Percentiles rank a stretch among this genome's conserved stretches.
Evolutionary conservation across 2,329 filamentous ascomycete species (phyloP).

Genomic region (Colletotrichum horii): DNA sequence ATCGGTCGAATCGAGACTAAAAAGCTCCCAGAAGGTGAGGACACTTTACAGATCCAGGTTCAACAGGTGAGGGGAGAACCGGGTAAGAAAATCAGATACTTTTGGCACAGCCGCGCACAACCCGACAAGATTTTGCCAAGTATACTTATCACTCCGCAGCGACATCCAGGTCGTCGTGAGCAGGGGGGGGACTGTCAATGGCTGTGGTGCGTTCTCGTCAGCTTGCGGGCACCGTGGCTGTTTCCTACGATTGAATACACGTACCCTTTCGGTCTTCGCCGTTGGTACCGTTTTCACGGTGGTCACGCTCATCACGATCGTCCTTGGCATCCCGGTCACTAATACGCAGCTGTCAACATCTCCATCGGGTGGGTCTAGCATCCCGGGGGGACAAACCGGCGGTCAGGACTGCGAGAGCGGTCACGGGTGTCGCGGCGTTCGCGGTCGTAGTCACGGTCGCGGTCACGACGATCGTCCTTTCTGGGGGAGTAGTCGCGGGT

Average conservation of each 20-base stretch:
- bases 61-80: conserved; percentile 3
- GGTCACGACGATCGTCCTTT: conserved; percentile 85
- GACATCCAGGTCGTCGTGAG: conserved; percentile 94
- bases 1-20: conserved; percentile 23
- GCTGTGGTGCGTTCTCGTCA: conserved; percentile 38
- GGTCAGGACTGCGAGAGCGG: conserved; percentile 74
- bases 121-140: conserved; percentile 19
- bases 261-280: conserved; percentile 91
- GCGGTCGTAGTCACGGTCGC: conserved; percentile 80
- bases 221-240: neutral
- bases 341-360: conserved; percentile 33
- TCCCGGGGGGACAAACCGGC: conserved; percentile 47
- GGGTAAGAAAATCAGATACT: conserved; percentile 7
- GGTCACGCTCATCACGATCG: conserved; percentile 74
- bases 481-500: conserved; percentile 84
- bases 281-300: conserved; percentile 79
- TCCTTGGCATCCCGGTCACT: conserved; percentile 64
- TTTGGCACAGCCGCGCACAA: conserved; percentile 20
- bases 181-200: conserved; percentile 79
- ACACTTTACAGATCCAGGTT: conserved; percentile 20
- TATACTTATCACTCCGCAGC: conserved; percentile 66
- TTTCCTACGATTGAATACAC: conserved; percentile 21
- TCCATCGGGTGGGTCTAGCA: neutral
- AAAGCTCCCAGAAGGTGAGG: conserved; percentile 21
- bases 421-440: conserved; percentile 78